Conservation (phyloP, 2,329 filamentous ascomycete species). For the Hymenoscyphus infarciens region DNA sequence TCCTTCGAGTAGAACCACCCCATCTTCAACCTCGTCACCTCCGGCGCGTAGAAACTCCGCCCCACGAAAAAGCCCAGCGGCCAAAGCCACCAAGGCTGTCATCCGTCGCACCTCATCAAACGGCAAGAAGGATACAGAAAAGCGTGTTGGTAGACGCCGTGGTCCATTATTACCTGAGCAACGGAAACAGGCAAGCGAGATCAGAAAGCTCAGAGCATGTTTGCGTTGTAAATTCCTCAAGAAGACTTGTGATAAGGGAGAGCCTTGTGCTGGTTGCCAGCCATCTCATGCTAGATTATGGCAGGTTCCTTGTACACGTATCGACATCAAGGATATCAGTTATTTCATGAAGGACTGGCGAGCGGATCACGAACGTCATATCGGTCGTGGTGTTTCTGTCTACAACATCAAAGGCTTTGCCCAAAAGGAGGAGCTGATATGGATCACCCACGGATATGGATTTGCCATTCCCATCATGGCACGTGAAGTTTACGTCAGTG, state of each 20-base stretch:
- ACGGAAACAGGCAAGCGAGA: constrained; percentile 93
- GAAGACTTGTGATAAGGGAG: constrained; percentile 97
- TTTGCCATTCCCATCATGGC: constrained; percentile 90
- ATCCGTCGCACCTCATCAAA: constrained; percentile 72
- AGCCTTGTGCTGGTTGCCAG: constrained; percentile 92
- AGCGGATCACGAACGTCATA: constrained; percentile 89
- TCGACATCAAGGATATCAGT: constrained; percentile 97
- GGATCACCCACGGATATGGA: constrained; percentile 95
- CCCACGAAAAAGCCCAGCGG: constrained; percentile 57
- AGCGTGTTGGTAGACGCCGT: constrained; percentile 86
- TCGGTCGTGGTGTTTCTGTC: constrained; percentile 81
- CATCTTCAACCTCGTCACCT: constrained; percentile 60
- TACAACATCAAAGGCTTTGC: constrained; percentile 89
- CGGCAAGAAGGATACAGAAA: constrained; percentile 81
- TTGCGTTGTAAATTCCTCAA: constrained; percentile 97
- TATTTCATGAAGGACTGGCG: constrained; percentile 99
- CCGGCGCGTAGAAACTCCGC: constrained; percentile 65
- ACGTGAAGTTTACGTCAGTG: constrained; percentile 86
- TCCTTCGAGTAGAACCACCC: constrained; percentile 56
- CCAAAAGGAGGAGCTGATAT: constrained; percentile 67
- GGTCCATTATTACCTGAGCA: constrained; percentile 90
- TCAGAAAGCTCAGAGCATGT: constrained; percentile 89
- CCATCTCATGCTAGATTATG: constrained; percentile 92
- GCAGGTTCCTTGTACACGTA: constrained; percentile 96
- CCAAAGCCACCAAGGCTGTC: constrained; percentile 80